Base-by-base conservation (phyloP, 176 grass and related monocot genomes). In the Aegilops speltoides region DNA sequence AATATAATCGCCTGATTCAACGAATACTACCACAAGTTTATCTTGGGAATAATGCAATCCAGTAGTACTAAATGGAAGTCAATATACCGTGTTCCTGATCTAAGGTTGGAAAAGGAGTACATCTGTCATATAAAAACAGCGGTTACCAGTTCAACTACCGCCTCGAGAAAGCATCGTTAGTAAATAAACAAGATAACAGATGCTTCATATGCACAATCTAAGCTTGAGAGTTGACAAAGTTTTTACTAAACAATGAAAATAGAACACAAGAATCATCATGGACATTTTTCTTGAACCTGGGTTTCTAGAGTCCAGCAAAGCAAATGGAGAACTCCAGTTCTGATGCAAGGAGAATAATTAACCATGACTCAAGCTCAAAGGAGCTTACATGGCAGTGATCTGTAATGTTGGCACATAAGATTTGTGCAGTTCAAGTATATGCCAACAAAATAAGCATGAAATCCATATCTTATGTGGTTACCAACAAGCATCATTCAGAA, bases 191-290 rank as follows among this genome's bases (percentile, higher is more conserved):
- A 68, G 72, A 37, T 8, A 73, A 54, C 83, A 73, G 25, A 84
- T 73, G 73, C 57, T 87, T 83, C 72, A 54, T 26, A 73, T 64
- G 79, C 60, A 67, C 85, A 85, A 68, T 80, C 68, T 57, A 89
- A 76, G 60, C 77, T 67, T 68, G 36, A 77, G 46, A 70, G 3
- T 48, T 38, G 88, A 75, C 12, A 81, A 56, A 57, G 45, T 68
- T 14, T 77, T 78, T 69, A 65, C 22, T 52, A 73, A 28, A 6
- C 64, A 71, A 78, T 24, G 29, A 23, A 87, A 82, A 79, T 24
- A 87, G 43, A 41, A 87, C 68, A 37, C 7, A 33, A 29, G 72
- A 77, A 66, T 68, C 80, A 73, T 52, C 15, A 57, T 57, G 54
- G 54, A 8, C 54, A 57, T 57, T 57, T 57, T 57, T 57, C 54